Percentiles rank a stretch among this genome's conserved stretches.
phyloP scores from a whole-genome alignment of 2,329 filamentous ascomycete species.

The Pseudogymnoascus sp. region DNA sequence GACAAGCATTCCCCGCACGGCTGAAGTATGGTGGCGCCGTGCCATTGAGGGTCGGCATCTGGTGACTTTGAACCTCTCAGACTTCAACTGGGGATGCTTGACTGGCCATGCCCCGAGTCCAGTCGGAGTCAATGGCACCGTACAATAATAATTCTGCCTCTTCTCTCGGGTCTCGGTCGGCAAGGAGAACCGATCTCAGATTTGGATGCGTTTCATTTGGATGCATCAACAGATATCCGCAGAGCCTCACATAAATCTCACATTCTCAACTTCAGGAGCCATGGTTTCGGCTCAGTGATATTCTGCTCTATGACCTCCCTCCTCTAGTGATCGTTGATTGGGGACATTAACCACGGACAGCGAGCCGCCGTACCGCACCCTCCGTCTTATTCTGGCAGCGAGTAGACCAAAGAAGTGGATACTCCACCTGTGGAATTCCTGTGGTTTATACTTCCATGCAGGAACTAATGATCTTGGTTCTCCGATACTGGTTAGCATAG shows the following conservation, averaged over 20 bases:
- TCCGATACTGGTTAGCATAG: not conserved
- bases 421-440: not conserved
- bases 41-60: not conserved
- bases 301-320: not conserved
- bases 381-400: constrained; percentile 2
- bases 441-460: constrained; percentile 1
- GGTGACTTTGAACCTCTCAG: not conserved
- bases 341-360: constrained; percentile 1
- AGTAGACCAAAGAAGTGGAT: not conserved
- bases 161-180: not conserved
- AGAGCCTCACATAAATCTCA: not conserved
- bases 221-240: not conserved
- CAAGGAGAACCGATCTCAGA: constrained; percentile 2
- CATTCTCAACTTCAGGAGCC: not conserved
- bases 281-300: not conserved
- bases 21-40: not conserved
- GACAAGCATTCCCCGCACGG: not conserved
- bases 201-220: not conserved
- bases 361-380: constrained; percentile 1
- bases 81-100: not conserved
- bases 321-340: not conserved
- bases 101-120: not conserved
- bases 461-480: constrained; percentile 2
- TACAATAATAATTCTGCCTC: not conserved
- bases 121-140: not conserved